Base-by-base conservation (phyloP, 352 stramenopile genomes). In the Globisporangium radiosum region DNA sequence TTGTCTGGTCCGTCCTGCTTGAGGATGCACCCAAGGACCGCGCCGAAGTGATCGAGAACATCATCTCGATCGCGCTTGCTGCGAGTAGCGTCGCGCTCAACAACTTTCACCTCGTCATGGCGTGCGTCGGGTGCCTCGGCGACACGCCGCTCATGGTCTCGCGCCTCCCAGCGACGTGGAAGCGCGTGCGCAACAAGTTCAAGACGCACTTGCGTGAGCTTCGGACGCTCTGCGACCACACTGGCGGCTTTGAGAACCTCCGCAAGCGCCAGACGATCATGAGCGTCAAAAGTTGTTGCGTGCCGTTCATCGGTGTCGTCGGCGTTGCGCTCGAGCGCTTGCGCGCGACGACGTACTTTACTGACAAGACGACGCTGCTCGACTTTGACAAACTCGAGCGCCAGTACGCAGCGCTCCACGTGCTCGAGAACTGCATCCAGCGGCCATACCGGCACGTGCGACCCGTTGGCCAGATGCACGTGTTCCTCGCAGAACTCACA, bases 21-120 rank as follows among this genome's bases (percentile, higher is more conserved):
- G 78, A 90, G 47, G 82, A 90, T 17, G 76, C 73, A 3, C 60
- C 80, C 0, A 87, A 87, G 48, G 75, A 88, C 38, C 76, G 82
- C 5, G 82, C 82, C 13, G 74, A 89, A 17, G 76, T 75, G 33
- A 90, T 92, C 38, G 82, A 90, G 47, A 62, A 71, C 19, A 88
- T 92, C 54, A 87, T 89, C 45, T 70, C 72, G 4, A 83, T 90
- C 48, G 82, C 82, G 1, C 63, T 76, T 8, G 66, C 68, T 4
- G 75, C 78, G 5, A 77, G 66, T 48, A 62, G 54, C 19, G 53
- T 78, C 15, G 65, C 71, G 7, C 58, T 90, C 37, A 76, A 78
- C 63, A 92, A 90, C 51, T 92, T 90, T 51, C 75, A 88, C 57
- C 60, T 92, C n/a, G 76, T 88, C 17, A 90, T 92, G 82, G 78